Conservation (phyloP, 2,329 filamentous ascomycete genomes). For the Talaromyces sp. region DNA sequence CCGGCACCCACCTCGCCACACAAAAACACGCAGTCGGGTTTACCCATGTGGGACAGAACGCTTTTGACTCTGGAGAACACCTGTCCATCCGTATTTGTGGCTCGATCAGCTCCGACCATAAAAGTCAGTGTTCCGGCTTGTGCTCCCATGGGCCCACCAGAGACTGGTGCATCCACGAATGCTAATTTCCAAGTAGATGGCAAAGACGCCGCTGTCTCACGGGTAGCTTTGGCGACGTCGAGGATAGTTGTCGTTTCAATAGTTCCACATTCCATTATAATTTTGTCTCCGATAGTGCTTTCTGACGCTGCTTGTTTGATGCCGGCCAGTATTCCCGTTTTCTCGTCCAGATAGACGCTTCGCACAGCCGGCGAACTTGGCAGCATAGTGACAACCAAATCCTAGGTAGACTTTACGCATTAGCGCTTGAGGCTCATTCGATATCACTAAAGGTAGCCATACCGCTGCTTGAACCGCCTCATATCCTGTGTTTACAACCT, state of each 20-base stretch:
- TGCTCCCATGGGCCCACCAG: conserved; percentile 46
- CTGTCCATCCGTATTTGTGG: conserved; percentile 26
- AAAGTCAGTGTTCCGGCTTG: conserved; percentile 48
- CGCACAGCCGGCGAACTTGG: conserved; percentile 46
- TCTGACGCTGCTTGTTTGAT: conserved; percentile 27
- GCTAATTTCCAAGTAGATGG: conserved; percentile 18
- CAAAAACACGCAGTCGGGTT: conserved; percentile 42
- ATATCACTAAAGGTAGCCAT: neutral
- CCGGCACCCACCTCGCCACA: conserved; percentile 24
- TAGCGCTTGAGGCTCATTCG: neutral
- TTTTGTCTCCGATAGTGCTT: conserved; percentile 33
- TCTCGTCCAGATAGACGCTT: conserved; percentile 42
- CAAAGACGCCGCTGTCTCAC: conserved; percentile 13
- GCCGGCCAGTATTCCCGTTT: conserved; percentile 31
- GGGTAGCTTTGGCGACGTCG: conserved; percentile 31
- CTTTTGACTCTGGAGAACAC: conserved; percentile 35
- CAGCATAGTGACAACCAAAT: conserved; percentile 47
- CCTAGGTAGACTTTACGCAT: conserved; percentile 17
- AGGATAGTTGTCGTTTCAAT: conserved; percentile 48
- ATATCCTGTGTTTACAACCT: conserved; percentile 30
- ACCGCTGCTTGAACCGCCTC: conserved; percentile 34
- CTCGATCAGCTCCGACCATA: conserved; percentile 47
- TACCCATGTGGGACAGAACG: conserved; percentile 31
- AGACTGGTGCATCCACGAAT: conserved; percentile 49
- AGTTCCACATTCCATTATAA: conserved; percentile 47